A percentile compares a stretch with the other conserved stretches of the same genome.
Conservation (phyloP, 805 yeast species). For the Wickerhamiella brachini region DNA sequence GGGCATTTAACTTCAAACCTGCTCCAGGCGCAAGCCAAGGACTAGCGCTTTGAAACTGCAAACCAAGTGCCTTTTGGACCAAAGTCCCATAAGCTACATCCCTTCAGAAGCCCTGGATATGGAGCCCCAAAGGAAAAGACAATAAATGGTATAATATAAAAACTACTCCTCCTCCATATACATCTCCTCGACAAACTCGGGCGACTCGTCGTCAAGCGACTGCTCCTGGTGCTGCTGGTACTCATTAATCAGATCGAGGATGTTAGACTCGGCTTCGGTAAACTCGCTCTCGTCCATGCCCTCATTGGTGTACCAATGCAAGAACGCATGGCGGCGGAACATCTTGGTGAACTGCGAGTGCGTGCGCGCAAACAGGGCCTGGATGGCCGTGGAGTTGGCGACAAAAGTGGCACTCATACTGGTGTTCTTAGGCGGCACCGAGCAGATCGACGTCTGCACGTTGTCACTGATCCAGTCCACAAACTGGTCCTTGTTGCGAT, state of each 20-base stretch:
- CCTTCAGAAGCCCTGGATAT: no score
- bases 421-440: conserved; percentile 73
- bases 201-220: conserved; percentile 36
- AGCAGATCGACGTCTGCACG: conserved; percentile 86
- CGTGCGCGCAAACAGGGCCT: conserved; percentile 78
- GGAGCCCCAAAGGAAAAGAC: background rate
- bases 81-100: no score
- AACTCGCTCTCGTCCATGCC: conserved; percentile 96
- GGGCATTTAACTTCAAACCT: no score
- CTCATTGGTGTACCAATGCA: conserved; percentile 91
- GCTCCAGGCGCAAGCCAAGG: no score
- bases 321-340: conserved; percentile 89
- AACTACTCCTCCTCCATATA: conserved; percentile 1
- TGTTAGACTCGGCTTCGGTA: conserved; percentile 83
- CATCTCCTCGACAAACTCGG: conserved; percentile 6
- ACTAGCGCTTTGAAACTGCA: no score
- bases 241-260: conserved; percentile 79
- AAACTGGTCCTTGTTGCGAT: conserved; percentile 66
- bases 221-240: conserved; percentile 88
- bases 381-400: conserved; percentile 87
- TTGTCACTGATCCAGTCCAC: conserved; percentile 96
- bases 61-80: no score
- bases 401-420: conserved; percentile 88
- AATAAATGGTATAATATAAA: background rate
- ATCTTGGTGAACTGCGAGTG: conserved; percentile 83